These are phyloP conservation scores for Phytophthora brassicae DNA, from an alignment of 352 stramenopile species.

Conservation along the genomic window DNA sequence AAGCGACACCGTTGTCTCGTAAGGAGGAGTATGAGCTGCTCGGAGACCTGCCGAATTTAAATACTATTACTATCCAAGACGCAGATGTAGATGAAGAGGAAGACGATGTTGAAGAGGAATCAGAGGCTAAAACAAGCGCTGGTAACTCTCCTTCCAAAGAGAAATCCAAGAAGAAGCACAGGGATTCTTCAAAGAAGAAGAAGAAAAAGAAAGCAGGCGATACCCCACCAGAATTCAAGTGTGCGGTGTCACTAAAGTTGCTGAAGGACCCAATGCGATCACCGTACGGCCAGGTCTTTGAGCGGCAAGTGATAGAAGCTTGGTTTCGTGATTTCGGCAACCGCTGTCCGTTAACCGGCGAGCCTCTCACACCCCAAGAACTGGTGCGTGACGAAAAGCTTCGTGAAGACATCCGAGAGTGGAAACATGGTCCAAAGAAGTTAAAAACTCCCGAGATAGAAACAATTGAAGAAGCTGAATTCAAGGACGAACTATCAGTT, in stretches of 20 bases:
- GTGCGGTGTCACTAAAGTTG: slow-evolving; percentile 71
- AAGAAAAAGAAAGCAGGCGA: slow-evolving; percentile 40
- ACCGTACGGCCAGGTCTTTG: slow-evolving; percentile 78
- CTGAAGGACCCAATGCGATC: slow-evolving; percentile 70
- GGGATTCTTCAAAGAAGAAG: slow-evolving; percentile 37
- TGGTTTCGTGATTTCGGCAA: slow-evolving; percentile 87
- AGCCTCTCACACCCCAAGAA: slow-evolving; percentile 61
- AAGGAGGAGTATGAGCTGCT: slow-evolving; percentile 85
- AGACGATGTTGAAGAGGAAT: slow-evolving; percentile 31
- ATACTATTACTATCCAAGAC: slow-evolving; percentile 71
- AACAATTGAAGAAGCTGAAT: slow-evolving; percentile 3
- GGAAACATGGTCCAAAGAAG: slow-evolving; percentile 55
- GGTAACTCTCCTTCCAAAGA: slow-evolving; percentile 19
- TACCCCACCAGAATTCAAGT: slow-evolving; percentile 65
- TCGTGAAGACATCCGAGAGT: slow-evolving; percentile 57
- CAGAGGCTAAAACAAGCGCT: slow-evolving; percentile 28
- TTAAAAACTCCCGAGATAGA: slow-evolving; percentile 1
- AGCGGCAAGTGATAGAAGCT: slow-evolving; percentile 72
- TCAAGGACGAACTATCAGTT: slow-evolving; percentile 5
- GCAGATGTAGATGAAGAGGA: slow-evolving; percentile 29
- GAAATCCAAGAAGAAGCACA: slow-evolving; percentile 28
- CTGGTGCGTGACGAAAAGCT: slow-evolving; percentile 57
- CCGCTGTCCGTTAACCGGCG: slow-evolving; percentile 69
- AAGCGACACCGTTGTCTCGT: slow-evolving; percentile 45
- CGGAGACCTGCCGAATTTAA: slow-evolving; percentile 66